Evolutionary conservation across 352 stramenopile genomes (phyloP), one percentile per base, ranked within the genome.

Genomic region (Pythium aquatile): DNA sequence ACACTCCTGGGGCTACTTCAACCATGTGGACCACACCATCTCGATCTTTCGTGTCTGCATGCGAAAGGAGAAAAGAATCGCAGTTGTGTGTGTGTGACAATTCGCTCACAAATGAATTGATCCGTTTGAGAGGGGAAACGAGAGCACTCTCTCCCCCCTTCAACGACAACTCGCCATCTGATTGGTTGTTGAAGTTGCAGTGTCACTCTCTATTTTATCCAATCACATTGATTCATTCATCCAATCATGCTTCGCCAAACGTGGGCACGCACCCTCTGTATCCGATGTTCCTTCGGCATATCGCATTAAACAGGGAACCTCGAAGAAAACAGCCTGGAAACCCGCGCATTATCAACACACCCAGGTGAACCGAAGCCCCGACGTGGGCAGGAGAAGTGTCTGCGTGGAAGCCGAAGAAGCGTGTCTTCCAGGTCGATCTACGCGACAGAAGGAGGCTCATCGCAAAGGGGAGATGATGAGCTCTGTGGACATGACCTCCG

Each of bases 11-110:
- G 44, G 29, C 49, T 42, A 72, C 66, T 72, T 72, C 66, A 72
- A 72, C 66, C 55, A 67, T n/a, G 66, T 72, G 66, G 66, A 65
- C 66, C 66, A 72, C 66, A 68, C 59, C 42, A 63, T 26, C 40
- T 55, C 56, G 58, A 72, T 67, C 58, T 72, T 72, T 66, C 2
- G 35, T 26, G 42, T 37, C 16, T 52, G n/a, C 46, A 37, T 54
- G 61, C 33, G 51, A 51, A 58, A 55, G 46, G 63, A 62, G 59
- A 56, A 51, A 58, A 55, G 46, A 68, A 62, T 63, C 57, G 56
- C 55, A 57, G 17, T 61, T 8, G 2, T 33, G 13, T 39, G 14
- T 47, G n/a, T 29, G 44, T 42, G 46, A 47, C n/a, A 33, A 55
- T 51, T 51, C 3, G 20, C 20, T 24, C 17, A 17, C 1, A 53